Evolutionary conservation across 257 asterid species (phyloP), one percentile per base, ranked within the genome.

Genomic region (Schizonepeta tenuifolia): DNA sequence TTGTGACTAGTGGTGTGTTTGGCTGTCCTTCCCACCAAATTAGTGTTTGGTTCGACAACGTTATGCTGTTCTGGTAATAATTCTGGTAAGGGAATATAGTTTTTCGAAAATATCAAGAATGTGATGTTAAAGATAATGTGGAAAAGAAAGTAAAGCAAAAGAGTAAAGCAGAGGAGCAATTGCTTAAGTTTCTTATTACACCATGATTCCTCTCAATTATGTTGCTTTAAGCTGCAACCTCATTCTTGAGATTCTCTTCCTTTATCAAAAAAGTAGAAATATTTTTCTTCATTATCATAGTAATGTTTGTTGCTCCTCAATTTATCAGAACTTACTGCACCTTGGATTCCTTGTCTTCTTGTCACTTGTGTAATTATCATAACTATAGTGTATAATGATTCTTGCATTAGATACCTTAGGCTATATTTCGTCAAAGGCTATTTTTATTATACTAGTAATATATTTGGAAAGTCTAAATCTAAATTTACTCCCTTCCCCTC

Each of bases 191-290:
- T 76, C 73, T 67, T 65, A 51, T 77, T 59, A 76, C 80, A 56
- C 77, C 71, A 38, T 60, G 56, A 79, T 41, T 79, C 84, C 80
- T 76, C 65, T 67, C 73, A 56, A 26, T 75, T 65, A 18, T 78
- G 64, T 76, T 6, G 36, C 79, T 49, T 71, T 73, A 57, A 49
- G 78, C 80, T 79, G 64, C 73, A 60, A 43, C 64, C 81, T 79
- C 64, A 55, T 83, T 65, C 70, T 78, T 78, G 74, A 73, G 82
- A 82, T 79, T 79, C 86, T 71, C 74, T 75, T 69, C 65, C 75
- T 79, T 79, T 69, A 64, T 70, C 77, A 81, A 78, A 78, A 81
- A 78, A 78, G 81, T 72, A 41, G 65, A 64, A 65, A 72, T 65
- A 74, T 72, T 63, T 13, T 57, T 38, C 53, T 28, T 49, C 58